Base-by-base conservation (phyloP, 805 yeast genomes). In the Starmerella stigmatis region DNA sequence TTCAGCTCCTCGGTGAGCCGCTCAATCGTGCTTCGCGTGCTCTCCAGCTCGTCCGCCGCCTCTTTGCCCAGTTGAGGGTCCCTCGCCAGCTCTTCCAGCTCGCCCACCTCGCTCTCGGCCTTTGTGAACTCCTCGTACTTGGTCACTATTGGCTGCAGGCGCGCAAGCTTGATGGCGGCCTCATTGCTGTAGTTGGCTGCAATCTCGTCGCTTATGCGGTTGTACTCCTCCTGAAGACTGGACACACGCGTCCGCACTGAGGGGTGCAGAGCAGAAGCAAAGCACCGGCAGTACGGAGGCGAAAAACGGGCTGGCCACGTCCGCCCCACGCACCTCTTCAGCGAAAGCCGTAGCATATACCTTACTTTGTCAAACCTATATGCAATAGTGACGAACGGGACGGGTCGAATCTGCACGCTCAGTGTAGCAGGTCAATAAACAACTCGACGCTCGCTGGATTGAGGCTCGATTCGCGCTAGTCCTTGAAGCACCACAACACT, bases 21-120 rank as follows among this genome's bases (percentile, higher is more conserved):
- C 3, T 61, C 60, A 9, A 84, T 60, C 11, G 61, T 59, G 0
- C 81, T 81, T 2, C 64, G 49, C 0, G 73, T 53, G 0, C 62
- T 57, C 1, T 65, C 66, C 5, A 85, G 55, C 57, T 88, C 96
- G 4, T 49, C 50, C 34, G 68, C 60, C 0, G 94, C 96, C 12
- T 81, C 88, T 4, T 64, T 68, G 30, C 64, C 65, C 30, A 80
- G 60, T 3, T 66, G 61, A 9, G 67, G 68, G 51, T 79, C 85
- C 2, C 56, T 57, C 13, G 69, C 51, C 43, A 79, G 58, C 27
- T 59, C 69, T 43, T 66, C 66, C 17, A 77, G 72, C 47, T 68
- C 75, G 4, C 64, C 65, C 4, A 57, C 41, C 60, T 54, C 50
- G 11, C 25, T 22, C 37, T 56, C 58, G 4, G 64, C 60, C 0